Conservation (phyloP, 2,329 filamentous ascomycete species). For the Pestalotiopsis sp. region DNA sequence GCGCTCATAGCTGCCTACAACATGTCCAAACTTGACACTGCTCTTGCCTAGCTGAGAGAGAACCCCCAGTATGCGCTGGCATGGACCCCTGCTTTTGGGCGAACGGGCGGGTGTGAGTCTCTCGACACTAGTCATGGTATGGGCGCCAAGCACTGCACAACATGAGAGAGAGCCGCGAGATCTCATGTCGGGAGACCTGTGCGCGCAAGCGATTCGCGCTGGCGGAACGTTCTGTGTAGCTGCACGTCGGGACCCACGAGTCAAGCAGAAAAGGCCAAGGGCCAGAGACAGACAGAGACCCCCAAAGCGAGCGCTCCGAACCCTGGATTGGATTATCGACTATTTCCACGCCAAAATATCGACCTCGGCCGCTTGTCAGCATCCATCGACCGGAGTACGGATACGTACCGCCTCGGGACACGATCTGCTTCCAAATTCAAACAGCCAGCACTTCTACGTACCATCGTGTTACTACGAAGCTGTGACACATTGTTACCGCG, state of each 20-base stretch:
- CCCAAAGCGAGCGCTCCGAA: slow-evolving; percentile 21
- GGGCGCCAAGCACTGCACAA: not conserved
- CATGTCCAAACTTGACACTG: not conserved
- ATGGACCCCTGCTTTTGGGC: not conserved
- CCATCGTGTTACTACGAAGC: not conserved
- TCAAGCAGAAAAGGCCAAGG: slow-evolving; percentile 26
- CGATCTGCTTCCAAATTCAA: not conserved
- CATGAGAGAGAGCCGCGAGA: slow-evolving; percentile 15
- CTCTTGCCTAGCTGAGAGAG: not conserved
- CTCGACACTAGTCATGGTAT: not conserved
- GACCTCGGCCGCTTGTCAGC: not conserved
- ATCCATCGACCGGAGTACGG: not conserved
- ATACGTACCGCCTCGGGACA: not conserved
- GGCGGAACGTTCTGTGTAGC: slow-evolving; percentile 8
- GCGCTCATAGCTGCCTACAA: not conserved
- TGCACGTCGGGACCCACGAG: slow-evolving; percentile 16
- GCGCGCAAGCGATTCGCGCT: slow-evolving; percentile 14
- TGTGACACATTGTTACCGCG: not conserved
- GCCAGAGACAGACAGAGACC: slow-evolving; percentile 5
- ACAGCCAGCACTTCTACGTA: not conserved
- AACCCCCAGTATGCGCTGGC: not conserved
- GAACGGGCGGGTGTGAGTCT: not conserved
- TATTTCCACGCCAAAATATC: not conserved
- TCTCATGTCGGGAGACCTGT: slow-evolving; percentile 3
- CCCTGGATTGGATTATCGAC: not conserved